These are phyloP conservation scores for Sanghuangporus baumii DNA, from an alignment of 1,284 basidiomycete genomes.

Conservation along the genomic window DNA sequence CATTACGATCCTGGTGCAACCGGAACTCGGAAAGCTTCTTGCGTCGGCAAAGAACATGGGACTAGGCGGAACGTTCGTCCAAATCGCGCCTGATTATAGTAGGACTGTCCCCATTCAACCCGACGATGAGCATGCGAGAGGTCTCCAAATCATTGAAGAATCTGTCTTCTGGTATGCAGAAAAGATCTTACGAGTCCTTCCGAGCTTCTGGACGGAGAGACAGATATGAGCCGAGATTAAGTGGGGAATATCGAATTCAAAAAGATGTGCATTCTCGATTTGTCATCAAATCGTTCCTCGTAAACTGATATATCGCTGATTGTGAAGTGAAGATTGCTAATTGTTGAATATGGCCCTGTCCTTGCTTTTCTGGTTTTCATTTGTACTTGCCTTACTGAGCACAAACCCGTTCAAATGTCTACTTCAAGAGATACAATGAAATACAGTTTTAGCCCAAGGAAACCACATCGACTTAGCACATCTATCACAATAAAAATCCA, in stretches of 20 bases:
- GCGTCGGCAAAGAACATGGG: slow-evolving; percentile 41
- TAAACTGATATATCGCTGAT: no score
- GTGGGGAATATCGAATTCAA: neutral
- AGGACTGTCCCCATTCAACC: neutral
- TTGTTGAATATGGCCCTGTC: no score
- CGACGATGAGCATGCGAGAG: neutral
- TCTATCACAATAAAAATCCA: no score
- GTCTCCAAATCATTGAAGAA: slow-evolving; percentile 18
- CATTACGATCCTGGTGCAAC: slow-evolving; percentile 51
- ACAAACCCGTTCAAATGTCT: no score
- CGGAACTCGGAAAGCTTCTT: slow-evolving; percentile 37
- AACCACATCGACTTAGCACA: no score
- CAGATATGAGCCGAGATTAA: neutral
- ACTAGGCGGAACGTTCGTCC: slow-evolving; percentile 55
- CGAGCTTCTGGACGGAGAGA: slow-evolving; percentile 21
- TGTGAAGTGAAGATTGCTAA: no score
- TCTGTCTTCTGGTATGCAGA: slow-evolving; percentile 40
- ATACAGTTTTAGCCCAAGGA: no score
- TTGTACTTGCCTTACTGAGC: no score
- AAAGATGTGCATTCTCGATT: no score
- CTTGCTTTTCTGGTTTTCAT: no score
- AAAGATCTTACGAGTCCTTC: slow-evolving; percentile 27
- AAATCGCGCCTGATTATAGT: slow-evolving; percentile 40
- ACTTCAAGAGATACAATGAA: no score
- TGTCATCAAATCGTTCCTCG: no score